Percentiles rank a stretch among this genome's conserved stretches.
These are phyloP conservation scores for Smallanthus sonchifolius DNA, from an alignment of 129 eudicot genomes.

Conservation along the genomic window DNA sequence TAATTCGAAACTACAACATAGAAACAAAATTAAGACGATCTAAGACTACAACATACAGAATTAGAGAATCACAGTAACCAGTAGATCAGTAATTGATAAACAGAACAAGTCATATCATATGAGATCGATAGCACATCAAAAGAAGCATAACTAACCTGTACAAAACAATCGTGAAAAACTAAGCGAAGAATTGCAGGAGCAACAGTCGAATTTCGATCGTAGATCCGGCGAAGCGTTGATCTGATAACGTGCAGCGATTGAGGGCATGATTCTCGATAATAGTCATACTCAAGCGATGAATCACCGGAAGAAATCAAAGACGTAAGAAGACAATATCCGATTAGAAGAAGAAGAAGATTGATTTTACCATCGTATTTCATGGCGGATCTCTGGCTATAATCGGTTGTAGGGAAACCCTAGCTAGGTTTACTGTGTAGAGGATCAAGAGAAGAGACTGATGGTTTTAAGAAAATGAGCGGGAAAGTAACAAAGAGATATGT, in stretches of 20 bases:
- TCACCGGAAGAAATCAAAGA: conserved; percentile 13
- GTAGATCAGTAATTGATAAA: not conserved
- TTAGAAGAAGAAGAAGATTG: conserved; percentile 14
- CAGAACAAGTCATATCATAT: not conserved
- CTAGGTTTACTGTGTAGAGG: not conserved
- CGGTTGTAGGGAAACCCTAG: not conserved
- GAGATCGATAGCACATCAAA: not conserved
- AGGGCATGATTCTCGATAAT: conserved; percentile 63
- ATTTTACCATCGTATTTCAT: conserved; percentile 18
- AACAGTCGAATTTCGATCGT: conserved; percentile 23
- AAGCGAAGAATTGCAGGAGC: conserved; percentile 60
- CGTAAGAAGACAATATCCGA: conserved; percentile 21
- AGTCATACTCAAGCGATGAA: conserved; percentile 58
- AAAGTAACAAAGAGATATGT: not conserved
- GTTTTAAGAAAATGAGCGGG: conserved; percentile 26
- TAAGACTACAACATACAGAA: not conserved
- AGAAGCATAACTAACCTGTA: conserved; percentile 35
- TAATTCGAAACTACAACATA: not conserved
- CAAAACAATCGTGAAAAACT: conserved; percentile 68
- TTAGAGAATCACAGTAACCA: not conserved
- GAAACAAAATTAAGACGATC: conserved; percentile 3
- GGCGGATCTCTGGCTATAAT: conserved; percentile 14
- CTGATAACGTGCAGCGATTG: conserved; percentile 45
- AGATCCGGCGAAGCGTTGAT: conserved; percentile 33
- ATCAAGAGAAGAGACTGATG: conserved; percentile 10